These are phyloP conservation scores for Microbotryomycetes sp. DNA, from an alignment of 1,284 basidiomycete genomes.

Conservation along the genomic window DNA sequence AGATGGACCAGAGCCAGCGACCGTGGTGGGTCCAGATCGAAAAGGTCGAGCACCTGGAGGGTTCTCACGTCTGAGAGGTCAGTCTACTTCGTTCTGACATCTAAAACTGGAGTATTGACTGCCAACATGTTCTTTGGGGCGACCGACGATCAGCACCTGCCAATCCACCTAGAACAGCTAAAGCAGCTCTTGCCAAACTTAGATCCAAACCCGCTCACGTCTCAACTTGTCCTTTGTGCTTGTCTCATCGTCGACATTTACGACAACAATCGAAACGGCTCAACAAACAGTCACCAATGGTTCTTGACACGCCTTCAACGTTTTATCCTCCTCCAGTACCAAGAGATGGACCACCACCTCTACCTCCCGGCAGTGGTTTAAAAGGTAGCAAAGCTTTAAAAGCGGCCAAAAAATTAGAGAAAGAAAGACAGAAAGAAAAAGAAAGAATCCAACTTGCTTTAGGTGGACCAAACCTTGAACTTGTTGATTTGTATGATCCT, in stretches of 20 bases:
- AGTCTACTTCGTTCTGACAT: background rate
- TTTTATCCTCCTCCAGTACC: constrained; percentile 21
- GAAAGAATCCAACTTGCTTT: constrained; percentile 21
- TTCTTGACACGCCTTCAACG: constrained; percentile 9
- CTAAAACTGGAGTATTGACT: no score
- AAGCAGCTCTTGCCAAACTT: constrained; percentile 32
- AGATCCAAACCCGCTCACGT: constrained; percentile 25
- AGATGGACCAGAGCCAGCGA: background rate
- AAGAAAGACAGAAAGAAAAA: constrained; percentile 32
- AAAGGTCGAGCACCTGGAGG: background rate
- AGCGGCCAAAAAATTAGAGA: constrained; percentile 29
- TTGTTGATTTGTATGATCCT: constrained; percentile 24
- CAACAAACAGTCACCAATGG: constrained; percentile 16
- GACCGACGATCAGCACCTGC: constrained; percentile 12
- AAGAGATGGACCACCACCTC: constrained; percentile 17
- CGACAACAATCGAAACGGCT: background rate
- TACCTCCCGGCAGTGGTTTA: constrained; percentile 26
- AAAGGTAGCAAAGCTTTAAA: constrained; percentile 33
- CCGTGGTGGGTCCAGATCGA: background rate
- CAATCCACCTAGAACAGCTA: constrained; percentile 29
- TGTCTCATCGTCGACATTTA: constrained; percentile 7
- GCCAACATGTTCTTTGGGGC: background rate
- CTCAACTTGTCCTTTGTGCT: constrained; percentile 14
- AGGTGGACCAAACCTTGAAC: constrained; percentile 8
- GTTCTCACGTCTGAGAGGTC: background rate